A percentile compares a stretch with the other conserved stretches of the same genome.
Evolutionary conservation across 108 stramenopile genomes (phyloP).

Genomic region (Cyclotella baltica): DNA sequence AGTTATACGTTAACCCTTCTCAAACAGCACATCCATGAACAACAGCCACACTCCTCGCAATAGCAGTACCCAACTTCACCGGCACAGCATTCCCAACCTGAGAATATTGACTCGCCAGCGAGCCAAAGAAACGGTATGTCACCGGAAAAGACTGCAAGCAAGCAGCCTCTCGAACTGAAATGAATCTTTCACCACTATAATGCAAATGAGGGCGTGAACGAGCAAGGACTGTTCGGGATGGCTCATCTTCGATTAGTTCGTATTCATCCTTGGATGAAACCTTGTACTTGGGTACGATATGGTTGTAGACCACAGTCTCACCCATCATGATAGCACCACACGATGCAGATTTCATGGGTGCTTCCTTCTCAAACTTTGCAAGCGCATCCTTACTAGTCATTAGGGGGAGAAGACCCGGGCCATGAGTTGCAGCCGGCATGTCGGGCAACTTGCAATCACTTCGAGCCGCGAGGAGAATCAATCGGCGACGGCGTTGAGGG

Average conservation of each 20-base stretch:
- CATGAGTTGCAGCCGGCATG: conserved; percentile 56
- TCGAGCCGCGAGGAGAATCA: conserved; percentile 56
- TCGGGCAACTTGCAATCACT: conserved; percentile 43
- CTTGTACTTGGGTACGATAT: conserved; percentile 20
- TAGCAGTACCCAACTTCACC: conserved; percentile 54
- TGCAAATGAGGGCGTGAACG: conserved; percentile 42
- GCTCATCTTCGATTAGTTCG: conserved; percentile 28
- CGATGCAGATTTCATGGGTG: conserved; percentile 15
- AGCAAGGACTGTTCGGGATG: conserved; percentile 56
- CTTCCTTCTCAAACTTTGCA: conserved; percentile 41
- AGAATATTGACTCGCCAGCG: conserved; percentile 25
- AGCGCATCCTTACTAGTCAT: conserved; percentile 54
- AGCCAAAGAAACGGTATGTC: conserved; percentile 55
- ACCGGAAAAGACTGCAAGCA: conserved; percentile 62
- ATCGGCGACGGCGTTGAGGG: conserved; percentile 57
- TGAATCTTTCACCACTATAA: conserved; percentile 44
- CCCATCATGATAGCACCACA: neutral
- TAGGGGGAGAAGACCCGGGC: conserved; percentile 37
- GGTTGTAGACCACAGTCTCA: conserved; percentile 20
- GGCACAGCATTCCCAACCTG: conserved; percentile 76
- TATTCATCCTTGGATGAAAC: conserved; percentile 20
- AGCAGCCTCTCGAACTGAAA: conserved; percentile 61
- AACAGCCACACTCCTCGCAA: conserved; percentile 47
- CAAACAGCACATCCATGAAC: neutral
- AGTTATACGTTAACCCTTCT: too few relatives aligned